Evolutionary conservation across 163 green algal species (phyloP).

Genomic region (Trebouxiophyceae sp.): DNA sequence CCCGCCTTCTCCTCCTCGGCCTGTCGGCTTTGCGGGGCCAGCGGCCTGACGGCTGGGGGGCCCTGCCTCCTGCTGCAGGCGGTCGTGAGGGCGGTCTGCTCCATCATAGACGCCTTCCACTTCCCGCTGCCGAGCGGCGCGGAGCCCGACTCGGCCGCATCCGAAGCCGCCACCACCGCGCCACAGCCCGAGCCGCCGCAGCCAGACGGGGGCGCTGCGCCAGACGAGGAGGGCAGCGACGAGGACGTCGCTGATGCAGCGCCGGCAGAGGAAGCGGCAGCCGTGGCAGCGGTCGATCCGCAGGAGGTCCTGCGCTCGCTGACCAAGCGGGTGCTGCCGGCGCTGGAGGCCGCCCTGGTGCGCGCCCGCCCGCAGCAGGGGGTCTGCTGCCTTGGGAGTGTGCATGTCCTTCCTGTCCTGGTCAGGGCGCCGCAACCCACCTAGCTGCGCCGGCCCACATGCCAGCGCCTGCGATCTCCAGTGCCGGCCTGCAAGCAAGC

Average conservation of each 20-base stretch:
- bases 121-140: conserved; percentile 38
- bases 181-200: conserved; percentile 3
- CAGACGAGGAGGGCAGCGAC: background rate
- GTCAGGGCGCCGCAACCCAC: too few species aligned
- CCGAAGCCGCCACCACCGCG: conserved; percentile 1
- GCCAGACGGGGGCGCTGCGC: conserved; percentile 5
- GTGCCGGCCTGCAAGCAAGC: too few species aligned
- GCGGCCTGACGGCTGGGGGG: too few species aligned
- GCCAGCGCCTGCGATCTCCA: too few species aligned
- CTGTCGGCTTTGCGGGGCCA: too few species aligned
- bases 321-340: conserved; percentile 53
- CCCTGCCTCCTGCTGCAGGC: too few species aligned
- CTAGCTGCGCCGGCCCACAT: too few species aligned
- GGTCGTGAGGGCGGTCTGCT: conserved; percentile 58
- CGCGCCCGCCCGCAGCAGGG: too few species aligned
- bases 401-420: too few species aligned
- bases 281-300: background rate
- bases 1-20: too few species aligned
- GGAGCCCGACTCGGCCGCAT: conserved; percentile 1
- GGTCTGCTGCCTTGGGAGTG: too few species aligned
- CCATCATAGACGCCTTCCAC: conserved; percentile 84
- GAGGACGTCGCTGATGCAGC: conserved; percentile 6
- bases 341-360: conserved; percentile 59
- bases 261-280: background rate
- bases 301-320: conserved; percentile 33